Evolutionary conservation across 768 basidiomycete species (phyloP), one percentile per base, ranked within the genome.

Genomic region (Calocybe cyanea): DNA sequence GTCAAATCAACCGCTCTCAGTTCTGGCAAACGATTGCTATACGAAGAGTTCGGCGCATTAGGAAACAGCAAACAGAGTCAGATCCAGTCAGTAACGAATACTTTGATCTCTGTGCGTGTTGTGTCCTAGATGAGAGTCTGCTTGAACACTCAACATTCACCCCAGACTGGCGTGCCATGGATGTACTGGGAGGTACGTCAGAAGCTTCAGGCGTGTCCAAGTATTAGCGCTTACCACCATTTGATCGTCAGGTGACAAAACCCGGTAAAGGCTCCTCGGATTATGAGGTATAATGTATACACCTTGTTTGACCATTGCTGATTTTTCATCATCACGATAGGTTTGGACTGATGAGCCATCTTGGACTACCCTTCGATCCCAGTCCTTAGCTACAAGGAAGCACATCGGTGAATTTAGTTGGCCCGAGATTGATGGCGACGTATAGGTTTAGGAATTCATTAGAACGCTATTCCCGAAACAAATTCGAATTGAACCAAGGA

Each of bases 21-120:
- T 49, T 48, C 63, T 58, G 56, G 69, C 56, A 53, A 63, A 47
- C 41, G 70, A 49, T 15, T 70, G 60, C 32, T 71, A 53, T 63
- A 70, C 62, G 50, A 69, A 59, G 49, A 71, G 55, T 50, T 66
- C 56, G 46, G 65, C 55, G 48, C 70, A 46, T 19, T 66, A 58
- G 56, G 72, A 62, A 59, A 68, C 59, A 54, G 61, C 62, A 38
- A 67, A 63, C 52, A 73, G 58, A 46, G 66, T 50, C 34, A 73
- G 35, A 71, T 66, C 32, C 68, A 70, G 20, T 61, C 60, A 2
- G 67, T 63, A 33, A 70, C 69, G 11, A 61, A 67, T 49, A 66
- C 49, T 41, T 58, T 70, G 15, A 69, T 64, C 3, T 66, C 67
- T 40, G 53, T 65, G 57, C 3, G 62, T 51, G 17, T 3, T 15